Conservation (phyloP, 2,329 filamentous ascomycete genomes). For the Ophioceras dolichostomum region DNA sequence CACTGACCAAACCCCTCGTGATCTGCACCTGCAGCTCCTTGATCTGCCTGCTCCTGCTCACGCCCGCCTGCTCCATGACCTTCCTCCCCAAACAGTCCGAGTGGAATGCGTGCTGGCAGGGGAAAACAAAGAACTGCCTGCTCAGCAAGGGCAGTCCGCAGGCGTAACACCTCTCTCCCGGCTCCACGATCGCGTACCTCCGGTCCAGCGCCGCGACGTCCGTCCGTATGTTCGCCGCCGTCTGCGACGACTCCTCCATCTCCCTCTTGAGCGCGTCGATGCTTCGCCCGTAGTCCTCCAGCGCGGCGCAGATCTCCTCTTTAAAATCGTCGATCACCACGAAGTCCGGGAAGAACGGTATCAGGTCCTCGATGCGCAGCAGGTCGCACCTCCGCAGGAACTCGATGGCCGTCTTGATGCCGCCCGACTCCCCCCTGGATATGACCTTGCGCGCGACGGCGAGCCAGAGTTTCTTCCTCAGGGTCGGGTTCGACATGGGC, state of each 20-base stretch:
- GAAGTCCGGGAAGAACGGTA: conserved; percentile 97
- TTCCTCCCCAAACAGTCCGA: conserved; percentile 83
- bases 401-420: conserved; percentile 87
- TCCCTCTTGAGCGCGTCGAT: conserved; percentile 83
- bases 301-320: conserved; percentile 86
- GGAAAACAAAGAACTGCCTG: conserved; percentile 94
- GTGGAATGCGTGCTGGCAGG: conserved; percentile 96
- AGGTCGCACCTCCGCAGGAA: conserved; percentile 87
- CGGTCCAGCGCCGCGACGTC: conserved; percentile 80
- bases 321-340: conserved; percentile 99
- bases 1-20: conserved; percentile 58
- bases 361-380: conserved; percentile 88
- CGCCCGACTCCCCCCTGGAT: conserved; percentile 58
- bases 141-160: conserved; percentile 79
- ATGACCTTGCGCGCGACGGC: conserved; percentile 93
- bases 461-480: conserved; percentile 92
- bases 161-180: conserved; percentile 85
- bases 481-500: conserved; percentile 61
- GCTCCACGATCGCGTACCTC: conserved; percentile 91
- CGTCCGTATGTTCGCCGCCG: conserved; percentile 78
- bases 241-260: conserved; percentile 89
- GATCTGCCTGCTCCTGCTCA: conserved; percentile 67
- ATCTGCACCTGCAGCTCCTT: conserved; percentile 77
- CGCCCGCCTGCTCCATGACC: conserved; percentile 70
- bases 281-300: conserved; percentile 85